Base-by-base conservation (phyloP, 441 rosid genomes). In the Geranium incanum region DNA sequence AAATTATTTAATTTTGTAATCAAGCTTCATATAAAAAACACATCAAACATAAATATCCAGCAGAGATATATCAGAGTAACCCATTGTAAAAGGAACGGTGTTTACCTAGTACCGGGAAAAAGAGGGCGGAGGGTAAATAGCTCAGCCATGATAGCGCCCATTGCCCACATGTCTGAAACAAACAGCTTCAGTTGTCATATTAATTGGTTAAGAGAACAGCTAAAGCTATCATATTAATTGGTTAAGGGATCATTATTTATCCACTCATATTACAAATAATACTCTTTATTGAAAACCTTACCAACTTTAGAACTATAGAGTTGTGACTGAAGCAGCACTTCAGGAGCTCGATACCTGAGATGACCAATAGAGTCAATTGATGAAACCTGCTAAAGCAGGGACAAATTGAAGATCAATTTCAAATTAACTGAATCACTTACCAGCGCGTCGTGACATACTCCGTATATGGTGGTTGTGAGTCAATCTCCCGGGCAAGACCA, bases 81-180 rank as follows among this genome's bases (percentile, higher is more conserved):
- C 33, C 33, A 28, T 48, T 48, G 11, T 48, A n/a, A 48, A 48
- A 48, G 36, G 50, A 37, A 69, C 28, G 18, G 73, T 36, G 64
- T 28, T 28, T 85, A 92, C 99, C 95, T 95, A 72, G 83, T 81
- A 70, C 99, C 99, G 6, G 99, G 97, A 55, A 92, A 92, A 67
- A 95, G 97, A 69, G 99, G 99, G 67, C 87, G 86, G 7, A 95
- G 86, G 67, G 86, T 78, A 66, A 95, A 81, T 77, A 95, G 66
- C 76, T 95, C 97, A 19, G 97, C 93, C 88, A 95, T 87, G 41
- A 92, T 92, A 70, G 99, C 99, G 41, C 99, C 96, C 97, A 95
- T 95, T 12, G 97, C 99, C 97, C 99, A 95, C 96, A 95, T 89
- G 81, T 95, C 97, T 95, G 85, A 3, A 68, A n/a, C 45, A 16